phyloP scores from a whole-genome alignment of 129 eudicot genomes.

The Heracleum sosnowskyi region DNA sequence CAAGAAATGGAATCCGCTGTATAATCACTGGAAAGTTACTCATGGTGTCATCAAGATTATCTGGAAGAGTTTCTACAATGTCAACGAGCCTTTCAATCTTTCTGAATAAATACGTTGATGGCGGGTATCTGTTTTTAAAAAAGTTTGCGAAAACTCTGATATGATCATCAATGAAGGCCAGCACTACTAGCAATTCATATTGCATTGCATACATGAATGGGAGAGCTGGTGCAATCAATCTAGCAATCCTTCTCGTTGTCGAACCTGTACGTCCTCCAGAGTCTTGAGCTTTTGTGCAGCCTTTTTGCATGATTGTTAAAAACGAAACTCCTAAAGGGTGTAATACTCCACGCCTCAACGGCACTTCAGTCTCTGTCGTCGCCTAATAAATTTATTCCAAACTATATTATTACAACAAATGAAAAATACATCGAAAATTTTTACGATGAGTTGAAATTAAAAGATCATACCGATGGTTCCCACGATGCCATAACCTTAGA shows the following conservation, averaged over 20 bases:
- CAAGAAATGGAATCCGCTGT: constrained; percentile 1
- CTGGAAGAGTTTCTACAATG: constrained; percentile 2
- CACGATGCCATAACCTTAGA: not conserved
- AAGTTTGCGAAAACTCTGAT: not conserved
- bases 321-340: constrained; percentile 13
- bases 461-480: constrained; percentile 4
- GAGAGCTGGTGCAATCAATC: not conserved
- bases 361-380: not conserved
- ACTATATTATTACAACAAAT: too few species aligned
- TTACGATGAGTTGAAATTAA: not conserved
- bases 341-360: not conserved
- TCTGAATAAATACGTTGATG: not conserved
- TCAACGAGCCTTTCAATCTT: constrained; percentile 3
- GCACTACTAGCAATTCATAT: constrained; percentile 1
- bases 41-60: not conserved
- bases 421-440: too few species aligned
- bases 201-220: constrained; percentile 7
- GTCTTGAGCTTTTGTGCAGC: not conserved
- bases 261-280: not conserved
- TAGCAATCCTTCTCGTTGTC: not conserved
- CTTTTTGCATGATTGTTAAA: not conserved
- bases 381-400: not conserved
- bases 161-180: constrained; percentile 9
- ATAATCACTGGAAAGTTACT: not conserved
- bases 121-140: not conserved